Conservation (phyloP, 2,329 filamentous ascomycete species). For the Polychaeton citri region DNA sequence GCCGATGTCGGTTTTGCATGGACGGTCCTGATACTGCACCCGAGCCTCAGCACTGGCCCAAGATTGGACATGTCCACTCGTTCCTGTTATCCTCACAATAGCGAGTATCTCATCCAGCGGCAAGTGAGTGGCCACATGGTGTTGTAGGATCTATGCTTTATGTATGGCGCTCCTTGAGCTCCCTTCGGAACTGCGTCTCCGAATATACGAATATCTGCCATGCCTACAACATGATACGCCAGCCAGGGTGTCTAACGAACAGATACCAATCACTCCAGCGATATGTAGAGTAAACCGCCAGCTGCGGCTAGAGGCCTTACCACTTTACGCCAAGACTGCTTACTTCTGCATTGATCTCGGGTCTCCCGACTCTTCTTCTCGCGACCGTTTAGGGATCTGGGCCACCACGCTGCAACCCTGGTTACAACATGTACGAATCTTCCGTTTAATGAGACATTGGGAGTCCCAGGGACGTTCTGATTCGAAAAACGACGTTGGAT, state of each 20-base stretch:
- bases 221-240: not conserved
- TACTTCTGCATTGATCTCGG: conserved; percentile 13
- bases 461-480: conserved; percentile 7
- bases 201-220: not conserved
- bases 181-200: not conserved
- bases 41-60: too few relatives aligned
- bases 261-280: conserved; percentile 8
- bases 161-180: not conserved
- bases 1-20: not conserved
- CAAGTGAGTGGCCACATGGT: too few relatives aligned
- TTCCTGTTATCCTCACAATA: too few relatives aligned
- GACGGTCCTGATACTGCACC: too few relatives aligned
- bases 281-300: conserved; percentile 9
- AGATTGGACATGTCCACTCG: too few relatives aligned
- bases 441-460: conserved; percentile 15
- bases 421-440: conserved; percentile 7
- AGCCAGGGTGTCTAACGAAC: not conserved
- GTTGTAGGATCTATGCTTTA: too few relatives aligned
- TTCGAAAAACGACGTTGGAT: conserved; percentile 15
- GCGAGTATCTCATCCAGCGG: too few relatives aligned
- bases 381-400: conserved; percentile 7
- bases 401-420: conserved; percentile 5
- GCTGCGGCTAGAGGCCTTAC: conserved; percentile 11
- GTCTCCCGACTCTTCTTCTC: conserved; percentile 3
- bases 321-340: conserved; percentile 9